Evolutionary conservation across 352 stramenopile genomes (phyloP).

Genomic region (Phytophthora agathidicida): DNA sequence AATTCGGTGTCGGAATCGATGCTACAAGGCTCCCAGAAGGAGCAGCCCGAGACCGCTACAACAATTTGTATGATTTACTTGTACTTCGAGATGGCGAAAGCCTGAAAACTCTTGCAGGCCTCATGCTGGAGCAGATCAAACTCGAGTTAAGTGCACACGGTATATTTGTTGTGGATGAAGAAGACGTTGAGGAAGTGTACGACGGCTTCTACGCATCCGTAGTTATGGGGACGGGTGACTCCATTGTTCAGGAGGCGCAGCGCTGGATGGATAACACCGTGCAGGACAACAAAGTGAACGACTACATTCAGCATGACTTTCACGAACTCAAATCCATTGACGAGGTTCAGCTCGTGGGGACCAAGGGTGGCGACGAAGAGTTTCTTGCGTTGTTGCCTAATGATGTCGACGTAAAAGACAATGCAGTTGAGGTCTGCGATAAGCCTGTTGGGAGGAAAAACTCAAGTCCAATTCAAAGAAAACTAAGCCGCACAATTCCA

Average conservation of each 20-base stretch:
- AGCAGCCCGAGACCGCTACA: conserved; percentile 44
- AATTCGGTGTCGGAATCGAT: conserved; percentile 56
- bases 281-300: conserved; percentile 35
- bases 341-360: conserved; percentile 53
- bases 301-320: conserved; percentile 75
- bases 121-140: conserved; percentile 73
- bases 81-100: conserved; percentile 75
- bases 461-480: conserved; percentile 42
- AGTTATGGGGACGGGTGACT: conserved; percentile 51
- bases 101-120: conserved; percentile 57
- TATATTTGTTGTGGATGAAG: conserved; percentile 62
- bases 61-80: conserved; percentile 64
- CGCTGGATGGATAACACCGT: conserved; percentile 66
- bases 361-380: conserved; percentile 57
- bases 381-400: conserved; percentile 61
- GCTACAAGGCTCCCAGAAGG: conserved; percentile 15
- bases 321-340: conserved; percentile 62
- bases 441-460: conserved; percentile 15
- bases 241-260: conserved; percentile 72
- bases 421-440: conserved; percentile 1
- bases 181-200: conserved; percentile 67
- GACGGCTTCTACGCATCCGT: conserved; percentile 68
- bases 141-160: conserved; percentile 62
- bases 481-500: conserved; percentile 28
- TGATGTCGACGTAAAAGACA: conserved; percentile 33